These are phyloP conservation scores for Lichtheimia ramosa DNA, from an alignment of 371 early-diverging fungal species.

Conservation along the genomic window DNA sequence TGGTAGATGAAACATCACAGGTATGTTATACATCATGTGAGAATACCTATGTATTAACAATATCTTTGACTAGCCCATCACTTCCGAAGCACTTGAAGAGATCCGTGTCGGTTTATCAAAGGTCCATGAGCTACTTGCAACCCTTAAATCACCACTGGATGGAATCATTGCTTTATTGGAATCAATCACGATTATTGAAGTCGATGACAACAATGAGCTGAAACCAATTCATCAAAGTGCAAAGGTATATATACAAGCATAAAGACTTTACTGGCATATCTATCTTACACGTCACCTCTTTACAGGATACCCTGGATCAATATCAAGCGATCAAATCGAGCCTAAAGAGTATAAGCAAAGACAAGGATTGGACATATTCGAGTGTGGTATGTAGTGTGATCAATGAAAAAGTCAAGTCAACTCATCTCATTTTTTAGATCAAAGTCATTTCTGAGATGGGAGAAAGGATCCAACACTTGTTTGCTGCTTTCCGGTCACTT, in stretches of 20 bases:
- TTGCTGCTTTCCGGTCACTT: slow-evolving; percentile 26
- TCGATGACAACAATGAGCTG: slow-evolving; percentile 43
- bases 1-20: background rate
- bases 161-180: slow-evolving; percentile 37
- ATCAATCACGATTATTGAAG: slow-evolving; percentile 39
- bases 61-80: background rate
- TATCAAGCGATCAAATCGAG: background rate
- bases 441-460: background rate
- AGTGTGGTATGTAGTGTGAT: slow-evolving; percentile 1
- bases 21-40: background rate
- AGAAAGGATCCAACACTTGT: slow-evolving; percentile 20
- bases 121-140: background rate
- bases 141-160: slow-evolving; percentile 24
- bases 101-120: slow-evolving; percentile 4
- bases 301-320: slow-evolving; percentile 12
- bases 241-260: slow-evolving; percentile 25
- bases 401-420: too few species aligned
- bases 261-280: background rate
- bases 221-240: slow-evolving; percentile 45
- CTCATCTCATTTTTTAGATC: background rate
- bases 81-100: slow-evolving; percentile 1
- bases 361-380: slow-evolving; percentile 10
- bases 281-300: background rate
- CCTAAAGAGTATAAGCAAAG: background rate
- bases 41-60: too few species aligned